Percentiles rank a stretch among this genome's conserved stretches.
These are phyloP conservation scores for Cicer judaicum DNA, from an alignment of 306 rosid genomes.

Conservation along the genomic window DNA sequence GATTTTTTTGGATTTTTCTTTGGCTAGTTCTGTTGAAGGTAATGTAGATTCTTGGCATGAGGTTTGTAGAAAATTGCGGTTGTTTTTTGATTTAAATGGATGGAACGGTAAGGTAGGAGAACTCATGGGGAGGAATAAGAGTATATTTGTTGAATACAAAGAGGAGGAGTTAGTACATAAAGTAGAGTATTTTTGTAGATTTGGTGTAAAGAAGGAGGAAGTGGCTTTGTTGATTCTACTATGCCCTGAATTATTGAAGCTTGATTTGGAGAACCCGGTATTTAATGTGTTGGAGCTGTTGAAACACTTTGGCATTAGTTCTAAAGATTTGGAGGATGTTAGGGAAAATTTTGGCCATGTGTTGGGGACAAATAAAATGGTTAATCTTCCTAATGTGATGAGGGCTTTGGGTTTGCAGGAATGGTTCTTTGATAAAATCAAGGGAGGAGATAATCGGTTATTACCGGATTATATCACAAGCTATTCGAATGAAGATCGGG, in stretches of 20 bases:
- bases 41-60: conserved; percentile 64
- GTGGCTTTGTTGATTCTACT: conserved; percentile 57
- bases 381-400: conserved; percentile 65
- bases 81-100: conserved; percentile 59
- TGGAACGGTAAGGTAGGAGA: conserved; percentile 55
- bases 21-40: conserved; percentile 54
- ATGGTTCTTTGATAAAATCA: conserved; percentile 62
- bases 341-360: conserved; percentile 50
- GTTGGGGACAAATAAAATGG: conserved; percentile 70
- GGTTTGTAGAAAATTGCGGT: conserved; percentile 58
- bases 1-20: conserved; percentile 52
- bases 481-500: conserved; percentile 53
- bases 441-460: conserved; percentile 43
- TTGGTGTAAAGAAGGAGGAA: conserved; percentile 55
- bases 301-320: conserved; percentile 56
- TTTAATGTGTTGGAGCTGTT: conserved; percentile 63
- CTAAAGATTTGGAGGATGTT: conserved; percentile 40
- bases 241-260: conserved; percentile 54
- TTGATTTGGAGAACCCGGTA: conserved; percentile 53
- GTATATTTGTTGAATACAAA: conserved; percentile 49
- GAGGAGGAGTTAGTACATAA: conserved; percentile 55
- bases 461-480: conserved; percentile 48
- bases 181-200: conserved; percentile 56
- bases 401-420: conserved; percentile 67
- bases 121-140: conserved; percentile 50